phyloP scores from a whole-genome alignment of 2,329 filamentous ascomycete genomes.

The Penicillium polonicum region DNA sequence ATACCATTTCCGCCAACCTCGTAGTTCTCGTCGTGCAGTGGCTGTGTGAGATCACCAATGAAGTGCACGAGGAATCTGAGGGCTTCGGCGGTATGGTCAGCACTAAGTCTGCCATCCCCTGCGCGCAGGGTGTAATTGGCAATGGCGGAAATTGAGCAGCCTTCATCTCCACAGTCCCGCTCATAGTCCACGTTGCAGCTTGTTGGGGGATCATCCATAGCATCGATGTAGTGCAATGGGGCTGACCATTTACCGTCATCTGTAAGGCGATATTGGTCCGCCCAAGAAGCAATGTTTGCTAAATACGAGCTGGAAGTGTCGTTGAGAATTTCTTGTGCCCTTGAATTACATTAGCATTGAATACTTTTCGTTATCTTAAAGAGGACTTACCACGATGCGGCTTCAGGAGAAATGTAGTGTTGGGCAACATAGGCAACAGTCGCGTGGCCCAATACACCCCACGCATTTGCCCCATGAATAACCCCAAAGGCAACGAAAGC shows the following conservation, averaged over 20 bases:
- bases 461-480: slow-evolving; percentile 37
- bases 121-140: slow-evolving; percentile 47
- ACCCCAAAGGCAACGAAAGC: slow-evolving; percentile 12
- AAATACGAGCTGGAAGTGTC: slow-evolving; percentile 49
- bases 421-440: slow-evolving; percentile 57
- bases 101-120: slow-evolving; percentile 26
- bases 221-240: slow-evolving; percentile 54
- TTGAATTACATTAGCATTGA: slow-evolving; percentile 5
- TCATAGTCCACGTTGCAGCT: slow-evolving; percentile 51
- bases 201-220: slow-evolving; percentile 48
- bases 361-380: background rate
- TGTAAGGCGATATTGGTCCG: slow-evolving; percentile 52
- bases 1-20: slow-evolving; percentile 68
- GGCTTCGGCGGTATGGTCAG: slow-evolving; percentile 44
- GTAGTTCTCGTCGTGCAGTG: slow-evolving; percentile 62
- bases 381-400: slow-evolving; percentile 40
- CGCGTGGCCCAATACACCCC: slow-evolving; percentile 55
- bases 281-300: slow-evolving; percentile 55
- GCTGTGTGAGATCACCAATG: slow-evolving; percentile 73
- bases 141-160: slow-evolving; percentile 55
- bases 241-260: slow-evolving; percentile 49
- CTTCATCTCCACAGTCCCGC: slow-evolving; percentile 52
- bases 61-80: slow-evolving; percentile 51
- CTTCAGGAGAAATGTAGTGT: slow-evolving; percentile 45
- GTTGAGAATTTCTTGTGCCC: slow-evolving; percentile 44